A percentile compares a stretch with the other conserved stretches of the same genome.
phyloP scores from a whole-genome alignment of 1,139 yeast genomes.

The Candida sanyaensis region DNA sequence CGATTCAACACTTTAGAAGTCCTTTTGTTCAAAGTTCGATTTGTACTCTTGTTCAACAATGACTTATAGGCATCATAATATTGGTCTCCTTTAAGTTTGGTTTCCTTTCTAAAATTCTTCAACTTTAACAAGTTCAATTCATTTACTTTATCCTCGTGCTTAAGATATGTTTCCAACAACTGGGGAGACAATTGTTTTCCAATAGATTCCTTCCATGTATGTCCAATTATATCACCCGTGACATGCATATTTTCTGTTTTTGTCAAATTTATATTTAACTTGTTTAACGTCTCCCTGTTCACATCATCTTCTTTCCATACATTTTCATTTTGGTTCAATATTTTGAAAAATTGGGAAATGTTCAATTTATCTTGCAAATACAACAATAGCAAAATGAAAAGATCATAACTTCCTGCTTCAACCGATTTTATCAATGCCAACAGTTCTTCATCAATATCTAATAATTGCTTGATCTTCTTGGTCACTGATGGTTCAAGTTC shows the following conservation, averaged over 20 bases:
- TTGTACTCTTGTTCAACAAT: constrained; percentile 24
- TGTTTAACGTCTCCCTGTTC: constrained; percentile 8
- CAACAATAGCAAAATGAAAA: constrained; percentile 61
- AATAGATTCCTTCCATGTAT: constrained; percentile 38
- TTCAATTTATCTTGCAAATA: constrained; percentile 46
- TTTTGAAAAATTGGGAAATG: constrained; percentile 40
- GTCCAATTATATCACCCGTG: constrained; percentile 44
- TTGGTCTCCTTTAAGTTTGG: constrained; percentile 13
- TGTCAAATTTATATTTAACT: constrained; percentile 12
- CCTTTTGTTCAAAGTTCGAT: constrained; percentile 19
- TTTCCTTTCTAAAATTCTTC: constrained; percentile 15
- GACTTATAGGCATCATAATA: constrained; percentile 29
- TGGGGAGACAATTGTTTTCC: constrained; percentile 24
- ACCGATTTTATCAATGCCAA: constrained; percentile 71
- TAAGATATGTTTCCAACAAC: constrained; percentile 31
- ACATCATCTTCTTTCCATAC: constrained; percentile 9
- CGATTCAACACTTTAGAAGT: constrained; percentile 39
- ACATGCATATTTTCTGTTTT: constrained; percentile 24
- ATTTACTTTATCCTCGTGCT: constrained; percentile 33
- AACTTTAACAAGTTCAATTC: constrained; percentile 26
- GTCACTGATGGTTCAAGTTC: constrained; percentile 68
- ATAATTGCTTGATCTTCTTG: constrained; percentile 61
- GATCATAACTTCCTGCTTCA: constrained; percentile 64
- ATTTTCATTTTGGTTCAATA: constrained; percentile 43
- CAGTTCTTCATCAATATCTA: constrained; percentile 73